Percentiles rank a stretch among this genome's conserved stretches.
Evolutionary conservation across 2,329 filamentous ascomycete species (phyloP).

Genomic region (Stachybotrys chartarum): DNA sequence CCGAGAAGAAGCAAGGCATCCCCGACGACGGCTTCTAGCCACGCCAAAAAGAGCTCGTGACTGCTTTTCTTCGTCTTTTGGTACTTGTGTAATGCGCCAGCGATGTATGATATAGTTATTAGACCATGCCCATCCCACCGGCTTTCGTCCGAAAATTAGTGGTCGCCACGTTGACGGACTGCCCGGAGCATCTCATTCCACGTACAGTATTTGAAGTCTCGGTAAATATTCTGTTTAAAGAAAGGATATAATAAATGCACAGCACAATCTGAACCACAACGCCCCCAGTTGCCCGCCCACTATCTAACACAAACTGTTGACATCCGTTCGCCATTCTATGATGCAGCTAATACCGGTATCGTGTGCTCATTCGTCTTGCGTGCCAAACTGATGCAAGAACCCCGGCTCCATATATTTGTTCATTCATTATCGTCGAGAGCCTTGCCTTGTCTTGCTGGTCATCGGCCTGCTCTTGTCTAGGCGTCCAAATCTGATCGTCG

Average conservation of each 20-base stretch:
- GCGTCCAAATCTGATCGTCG: not conserved
- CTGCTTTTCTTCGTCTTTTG: not conserved
- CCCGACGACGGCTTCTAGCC: constrained; percentile 14
- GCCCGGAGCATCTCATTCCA: no score
- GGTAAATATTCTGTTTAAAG: no score
- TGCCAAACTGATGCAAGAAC: not conserved
- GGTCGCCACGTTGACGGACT: no score
- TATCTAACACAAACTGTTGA: not conserved
- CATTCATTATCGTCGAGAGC: not conserved
- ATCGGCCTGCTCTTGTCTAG: not conserved
- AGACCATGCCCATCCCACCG: not conserved
- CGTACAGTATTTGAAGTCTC: no score
- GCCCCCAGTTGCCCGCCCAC: not conserved
- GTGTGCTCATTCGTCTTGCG: not conserved
- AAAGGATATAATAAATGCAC: no score
- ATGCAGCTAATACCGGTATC: not conserved
- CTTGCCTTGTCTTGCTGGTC: not conserved
- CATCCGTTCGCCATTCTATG: not conserved
- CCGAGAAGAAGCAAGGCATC: constrained; percentile 33
- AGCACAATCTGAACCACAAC: not conserved
- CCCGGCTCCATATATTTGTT: not conserved
- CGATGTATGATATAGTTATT: not conserved
- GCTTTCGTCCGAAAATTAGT: no score
- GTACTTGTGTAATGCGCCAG: not conserved
- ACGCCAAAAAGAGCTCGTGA: not conserved